Evolutionary conservation across 441 rosid species (phyloP).

Genomic region (Euphorbia celastroides): DNA sequence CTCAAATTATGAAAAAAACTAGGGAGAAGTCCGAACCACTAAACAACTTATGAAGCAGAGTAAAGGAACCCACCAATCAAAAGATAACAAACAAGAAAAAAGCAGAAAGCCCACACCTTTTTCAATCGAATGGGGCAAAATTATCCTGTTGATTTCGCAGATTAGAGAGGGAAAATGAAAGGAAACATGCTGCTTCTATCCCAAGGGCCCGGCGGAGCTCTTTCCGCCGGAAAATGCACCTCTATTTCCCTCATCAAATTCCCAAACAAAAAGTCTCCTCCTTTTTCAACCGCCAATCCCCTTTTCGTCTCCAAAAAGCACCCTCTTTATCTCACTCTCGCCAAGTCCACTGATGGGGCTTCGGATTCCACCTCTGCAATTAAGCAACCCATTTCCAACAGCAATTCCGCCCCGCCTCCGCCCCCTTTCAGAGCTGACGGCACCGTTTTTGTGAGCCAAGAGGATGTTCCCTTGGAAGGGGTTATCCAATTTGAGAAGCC

Average conservation of each 20-base stretch:
- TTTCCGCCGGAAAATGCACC: slow-evolving; percentile 29
- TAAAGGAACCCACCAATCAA: too few relatives aligned
- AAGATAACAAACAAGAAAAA: too few relatives aligned
- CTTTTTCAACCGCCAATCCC: slow-evolving; percentile 12
- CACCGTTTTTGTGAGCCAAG: slow-evolving; percentile 54
- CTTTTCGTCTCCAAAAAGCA: slow-evolving; percentile 6
- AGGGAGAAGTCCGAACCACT: background rate
- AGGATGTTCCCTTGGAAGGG: slow-evolving; percentile 74
- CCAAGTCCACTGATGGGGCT: slow-evolving; percentile 62
- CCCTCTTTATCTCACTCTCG: slow-evolving; percentile 33
- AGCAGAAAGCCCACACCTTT: background rate
- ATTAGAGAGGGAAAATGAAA: background rate
- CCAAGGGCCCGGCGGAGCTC: slow-evolving; percentile 40
- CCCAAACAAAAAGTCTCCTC: slow-evolving; percentile 19
- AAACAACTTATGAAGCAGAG: background rate
- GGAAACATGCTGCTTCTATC: slow-evolving; percentile 38
- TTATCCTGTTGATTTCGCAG: background rate
- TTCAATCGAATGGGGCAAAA: background rate
- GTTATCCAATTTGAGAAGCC: slow-evolving; percentile 89
- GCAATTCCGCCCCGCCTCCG: slow-evolving; percentile 17
- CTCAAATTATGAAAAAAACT: background rate
- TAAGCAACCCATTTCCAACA: slow-evolving; percentile 19
- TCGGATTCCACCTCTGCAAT: slow-evolving; percentile 40
- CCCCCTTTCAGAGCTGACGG: slow-evolving; percentile 22
- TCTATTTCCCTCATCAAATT: slow-evolving; percentile 25